Conservation (phyloP, 2,329 filamentous ascomycete genomes). For the Helotiales sp. region DNA sequence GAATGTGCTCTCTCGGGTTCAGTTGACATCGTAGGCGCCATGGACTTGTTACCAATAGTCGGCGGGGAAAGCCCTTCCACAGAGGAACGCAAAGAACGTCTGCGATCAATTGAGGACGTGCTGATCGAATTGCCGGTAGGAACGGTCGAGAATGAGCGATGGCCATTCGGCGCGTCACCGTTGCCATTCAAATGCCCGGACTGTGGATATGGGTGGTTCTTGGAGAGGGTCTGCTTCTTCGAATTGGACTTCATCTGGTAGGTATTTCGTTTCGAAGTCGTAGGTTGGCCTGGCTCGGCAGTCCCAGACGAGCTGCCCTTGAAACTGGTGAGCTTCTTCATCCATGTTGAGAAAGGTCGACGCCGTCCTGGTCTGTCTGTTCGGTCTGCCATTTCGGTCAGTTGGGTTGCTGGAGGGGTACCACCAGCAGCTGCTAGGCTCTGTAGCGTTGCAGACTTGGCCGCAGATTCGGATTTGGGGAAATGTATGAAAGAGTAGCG, state of each 20-base stretch:
- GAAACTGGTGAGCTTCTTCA: constrained; percentile 90
- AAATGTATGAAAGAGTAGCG: constrained; percentile 12
- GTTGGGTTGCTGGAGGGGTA: constrained; percentile 17
- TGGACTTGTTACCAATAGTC: constrained; percentile 67
- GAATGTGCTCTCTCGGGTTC: constrained; percentile 78
- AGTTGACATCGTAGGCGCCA: constrained; percentile 71
- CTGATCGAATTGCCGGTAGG: constrained; percentile 55
- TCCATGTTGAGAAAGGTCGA: constrained; percentile 88
- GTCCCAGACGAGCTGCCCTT: constrained; percentile 72
- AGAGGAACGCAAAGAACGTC: constrained; percentile 65
- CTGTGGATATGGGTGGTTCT: constrained; percentile 81
- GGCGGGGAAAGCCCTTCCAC: constrained; percentile 64
- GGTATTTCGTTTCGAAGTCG: constrained; percentile 48
- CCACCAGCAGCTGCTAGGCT: not conserved
- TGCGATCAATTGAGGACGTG: constrained; percentile 58
- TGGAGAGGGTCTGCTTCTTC: constrained; percentile 61
- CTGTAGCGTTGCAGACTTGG: not conserved
- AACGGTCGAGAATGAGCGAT: constrained; percentile 61
- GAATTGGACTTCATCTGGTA: constrained; percentile 48
- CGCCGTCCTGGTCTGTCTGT: constrained; percentile 67
- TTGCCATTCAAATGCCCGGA: constrained; percentile 64
- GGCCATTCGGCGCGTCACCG: constrained; percentile 47
- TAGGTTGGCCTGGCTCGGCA: constrained; percentile 52
- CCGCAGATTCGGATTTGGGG: constrained; percentile 16
- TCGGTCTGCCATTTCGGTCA: constrained; percentile 60